phyloP scores from a whole-genome alignment of 805 yeast genomes.

The Metschnikowia reukaufii region DNA sequence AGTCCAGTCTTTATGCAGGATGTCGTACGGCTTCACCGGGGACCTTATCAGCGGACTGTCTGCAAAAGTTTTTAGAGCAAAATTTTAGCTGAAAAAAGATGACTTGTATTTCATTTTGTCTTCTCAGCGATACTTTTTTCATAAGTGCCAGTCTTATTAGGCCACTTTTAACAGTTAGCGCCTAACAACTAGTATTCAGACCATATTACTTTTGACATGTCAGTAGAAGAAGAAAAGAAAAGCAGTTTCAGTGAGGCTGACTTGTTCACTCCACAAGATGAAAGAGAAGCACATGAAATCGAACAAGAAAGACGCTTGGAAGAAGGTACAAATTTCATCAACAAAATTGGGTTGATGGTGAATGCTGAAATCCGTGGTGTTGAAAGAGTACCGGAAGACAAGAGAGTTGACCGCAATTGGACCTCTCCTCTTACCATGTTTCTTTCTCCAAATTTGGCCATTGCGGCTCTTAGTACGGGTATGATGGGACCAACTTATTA shows the following conservation, averaged over 20 bases:
- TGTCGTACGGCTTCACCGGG: neutral
- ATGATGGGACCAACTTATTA: conserved; percentile 19
- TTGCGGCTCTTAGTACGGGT: conserved; percentile 19
- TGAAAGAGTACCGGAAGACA: conserved; percentile 28
- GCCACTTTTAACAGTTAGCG: neutral
- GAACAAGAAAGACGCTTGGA: conserved; percentile 9
- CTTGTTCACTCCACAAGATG: neutral
- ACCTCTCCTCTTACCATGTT: conserved; percentile 27
- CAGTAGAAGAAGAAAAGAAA: conserved; percentile 5
- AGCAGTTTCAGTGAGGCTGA: conserved; percentile 4
- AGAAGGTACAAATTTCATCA: conserved; percentile 18
- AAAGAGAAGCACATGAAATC: neutral
- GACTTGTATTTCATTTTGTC: neutral
- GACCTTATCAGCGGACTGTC: neutral
- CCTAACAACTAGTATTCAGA: neutral
- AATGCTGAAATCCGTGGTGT: conserved; percentile 33
- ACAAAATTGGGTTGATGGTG: conserved; percentile 25
- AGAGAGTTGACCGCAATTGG: conserved; percentile 20
- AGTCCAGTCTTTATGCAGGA: neutral
- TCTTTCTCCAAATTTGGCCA: conserved; percentile 30
- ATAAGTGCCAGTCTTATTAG: too few species aligned
- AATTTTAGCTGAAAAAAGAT: neutral
- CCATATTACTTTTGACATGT: neutral
- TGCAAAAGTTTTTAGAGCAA: neutral
- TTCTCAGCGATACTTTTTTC: neutral